A percentile compares a stretch with the other conserved stretches of the same genome.
Conservation (phyloP, 345 rosid genomes). For the Abelmoschus esculentus region DNA sequence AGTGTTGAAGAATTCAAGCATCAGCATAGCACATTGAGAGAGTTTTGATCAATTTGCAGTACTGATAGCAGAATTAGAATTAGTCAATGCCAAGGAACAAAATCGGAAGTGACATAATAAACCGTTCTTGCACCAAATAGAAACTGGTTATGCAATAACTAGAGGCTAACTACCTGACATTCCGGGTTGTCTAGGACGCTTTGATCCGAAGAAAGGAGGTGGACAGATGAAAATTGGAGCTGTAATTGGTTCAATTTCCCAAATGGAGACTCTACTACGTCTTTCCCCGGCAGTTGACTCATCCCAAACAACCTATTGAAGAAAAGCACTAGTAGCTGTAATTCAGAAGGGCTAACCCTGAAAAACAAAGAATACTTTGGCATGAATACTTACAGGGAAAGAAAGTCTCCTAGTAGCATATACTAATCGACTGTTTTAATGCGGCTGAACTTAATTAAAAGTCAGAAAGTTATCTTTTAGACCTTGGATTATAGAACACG, state of each 20-base stretch:
- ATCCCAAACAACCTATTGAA: constrained; percentile 91
- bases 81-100: neutral
- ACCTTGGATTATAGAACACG: constrained; percentile 93
- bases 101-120: neutral
- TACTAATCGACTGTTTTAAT: neutral
- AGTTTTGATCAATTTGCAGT: neutral
- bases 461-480: neutral
- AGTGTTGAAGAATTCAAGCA: constrained; percentile 12
- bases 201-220: constrained; percentile 83
- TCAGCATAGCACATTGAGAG: constrained; percentile 11
- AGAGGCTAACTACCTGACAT: constrained; percentile 44
- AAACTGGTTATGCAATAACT: neutral
- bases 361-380: neutral
- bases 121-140: neutral
- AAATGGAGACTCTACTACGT: constrained; percentile 72
- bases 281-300: constrained; percentile 89
- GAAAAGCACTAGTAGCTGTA: constrained; percentile 20
- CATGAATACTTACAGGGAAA: neutral
- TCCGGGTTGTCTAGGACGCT: constrained; percentile 72
- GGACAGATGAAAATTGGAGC: constrained; percentile 92
- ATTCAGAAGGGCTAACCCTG: constrained; percentile 91
- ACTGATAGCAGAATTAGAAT: neutral
- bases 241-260: constrained; percentile 95
- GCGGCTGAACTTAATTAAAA: neutral
- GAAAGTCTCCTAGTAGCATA: neutral